Percentiles rank a stretch among this genome's conserved stretches.
These are phyloP conservation scores for Acephala macrosclerotiorum DNA, from an alignment of 2,329 filamentous ascomycete genomes.

Conservation along the genomic window DNA sequence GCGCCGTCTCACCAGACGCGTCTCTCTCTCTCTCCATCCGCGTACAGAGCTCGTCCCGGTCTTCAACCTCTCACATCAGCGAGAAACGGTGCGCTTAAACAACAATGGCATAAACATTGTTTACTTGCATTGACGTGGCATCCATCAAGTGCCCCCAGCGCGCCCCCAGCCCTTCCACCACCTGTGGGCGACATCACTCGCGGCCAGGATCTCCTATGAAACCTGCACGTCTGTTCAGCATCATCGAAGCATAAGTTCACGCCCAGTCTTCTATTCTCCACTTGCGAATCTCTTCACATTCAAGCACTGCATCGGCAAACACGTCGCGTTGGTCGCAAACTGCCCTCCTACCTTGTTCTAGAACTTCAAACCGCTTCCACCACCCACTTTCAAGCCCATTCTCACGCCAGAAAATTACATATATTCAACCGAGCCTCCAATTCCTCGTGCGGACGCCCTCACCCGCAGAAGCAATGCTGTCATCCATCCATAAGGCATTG, in stretches of 20 bases:
- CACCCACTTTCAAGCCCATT: background rate
- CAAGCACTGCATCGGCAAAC: background rate
- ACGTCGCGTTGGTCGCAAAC: background rate
- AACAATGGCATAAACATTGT: slow-evolving; percentile 39
- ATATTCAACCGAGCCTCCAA: background rate
- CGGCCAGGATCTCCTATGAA: slow-evolving; percentile 15
- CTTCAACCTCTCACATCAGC: background rate
- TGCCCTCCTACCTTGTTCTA: background rate
- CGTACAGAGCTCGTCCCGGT: background rate
- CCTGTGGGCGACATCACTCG: background rate
- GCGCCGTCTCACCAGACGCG: background rate
- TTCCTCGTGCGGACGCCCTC: background rate
- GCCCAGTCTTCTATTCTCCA: background rate
- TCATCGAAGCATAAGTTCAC: background rate
- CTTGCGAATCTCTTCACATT: slow-evolving; percentile 2
- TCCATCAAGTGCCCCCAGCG: slow-evolving; percentile 18
- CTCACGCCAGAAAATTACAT: background rate
- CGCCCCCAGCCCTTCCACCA: slow-evolving; percentile 15
- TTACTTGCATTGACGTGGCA: slow-evolving; percentile 40
- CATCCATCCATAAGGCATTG: slow-evolving; percentile 40
- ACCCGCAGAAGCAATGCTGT: slow-evolving; percentile 6
- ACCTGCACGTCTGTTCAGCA: slow-evolving; percentile 1
- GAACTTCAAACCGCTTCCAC: background rate
- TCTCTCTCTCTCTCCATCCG: background rate
- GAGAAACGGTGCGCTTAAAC: slow-evolving; percentile 20